These are phyloP conservation scores for Camellia lanceoleosa DNA, from an alignment of 148 eudicot genomes.

Conservation along the genomic window DNA sequence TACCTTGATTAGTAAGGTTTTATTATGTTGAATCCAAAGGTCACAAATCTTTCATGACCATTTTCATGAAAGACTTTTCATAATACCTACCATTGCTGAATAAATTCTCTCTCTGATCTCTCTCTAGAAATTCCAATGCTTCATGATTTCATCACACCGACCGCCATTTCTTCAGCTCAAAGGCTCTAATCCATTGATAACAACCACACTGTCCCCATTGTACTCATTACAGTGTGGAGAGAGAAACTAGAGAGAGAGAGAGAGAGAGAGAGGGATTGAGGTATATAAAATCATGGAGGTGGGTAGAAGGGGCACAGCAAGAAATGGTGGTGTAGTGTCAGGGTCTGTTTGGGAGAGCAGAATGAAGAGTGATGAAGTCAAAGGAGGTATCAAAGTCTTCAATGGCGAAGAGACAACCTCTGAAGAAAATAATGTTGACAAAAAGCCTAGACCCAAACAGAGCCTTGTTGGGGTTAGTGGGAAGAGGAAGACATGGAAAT, in stretches of 20 bases:
- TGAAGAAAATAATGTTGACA: constrained; percentile 24
- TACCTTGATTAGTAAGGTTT: too few species aligned
- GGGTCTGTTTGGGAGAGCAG: constrained; percentile 69
- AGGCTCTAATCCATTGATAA: constrained; percentile 28
- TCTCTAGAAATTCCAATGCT: constrained; percentile 24
- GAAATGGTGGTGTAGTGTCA: constrained; percentile 21
- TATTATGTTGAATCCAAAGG: too few species aligned
- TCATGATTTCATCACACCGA: constrained; percentile 17
- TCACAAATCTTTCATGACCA: too few species aligned
- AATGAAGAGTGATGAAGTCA: constrained; percentile 46
- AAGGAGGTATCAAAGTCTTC: constrained; percentile 52
- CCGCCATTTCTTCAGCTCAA: constrained; percentile 40
- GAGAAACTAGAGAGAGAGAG: constrained; percentile 19
- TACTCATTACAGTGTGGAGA: constrained; percentile 15
- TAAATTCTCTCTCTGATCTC: background rate
- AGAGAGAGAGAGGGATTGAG: constrained; percentile 8
- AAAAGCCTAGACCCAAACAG: constrained; percentile 28
- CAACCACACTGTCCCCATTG: constrained; percentile 16
- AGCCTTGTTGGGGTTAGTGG: constrained; percentile 27
- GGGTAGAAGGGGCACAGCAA: constrained; percentile 27
- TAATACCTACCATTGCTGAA: too few species aligned
- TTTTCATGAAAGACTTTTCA: too few species aligned
- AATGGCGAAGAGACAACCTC: constrained; percentile 30
- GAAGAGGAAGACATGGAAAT: constrained; percentile 59
- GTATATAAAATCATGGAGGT: constrained; percentile 18